Percentiles rank a stretch among this genome's conserved stretches.
Conservation (phyloP, 1,139 yeast genomes). For the Hyphopichia burtonii region DNA sequence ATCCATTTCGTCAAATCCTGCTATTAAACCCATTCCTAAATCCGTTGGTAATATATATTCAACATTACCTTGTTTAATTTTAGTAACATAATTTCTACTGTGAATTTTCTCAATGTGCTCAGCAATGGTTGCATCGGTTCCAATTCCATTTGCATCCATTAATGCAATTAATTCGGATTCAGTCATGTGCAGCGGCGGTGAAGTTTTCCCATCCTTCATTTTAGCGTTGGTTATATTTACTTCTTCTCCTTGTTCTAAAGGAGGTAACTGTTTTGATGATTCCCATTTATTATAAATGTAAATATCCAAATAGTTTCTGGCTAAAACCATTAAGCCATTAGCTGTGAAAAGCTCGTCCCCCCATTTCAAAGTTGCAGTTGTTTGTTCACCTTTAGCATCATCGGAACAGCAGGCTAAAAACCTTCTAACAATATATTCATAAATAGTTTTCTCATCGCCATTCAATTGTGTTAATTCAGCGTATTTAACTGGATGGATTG, state of each 20-base stretch:
- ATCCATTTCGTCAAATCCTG: constrained; percentile 81
- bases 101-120: constrained; percentile 88
- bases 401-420: constrained; percentile 90
- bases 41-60: constrained; percentile 69
- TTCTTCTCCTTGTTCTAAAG: constrained; percentile 54
- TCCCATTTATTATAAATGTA: constrained; percentile 83
- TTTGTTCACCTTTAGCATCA: constrained; percentile 79
- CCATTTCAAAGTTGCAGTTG: constrained; percentile 70
- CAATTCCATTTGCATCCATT: constrained; percentile 97
- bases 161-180: constrained; percentile 89
- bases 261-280: constrained; percentile 64
- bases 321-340: constrained; percentile 69
- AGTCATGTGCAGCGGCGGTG: constrained; percentile 80
- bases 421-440: constrained; percentile 82
- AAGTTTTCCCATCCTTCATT: constrained; percentile 71
- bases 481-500: constrained; percentile 84
- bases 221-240: constrained; percentile 55
- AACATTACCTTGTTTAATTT: constrained; percentile 34
- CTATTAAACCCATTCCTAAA: constrained; percentile 84
- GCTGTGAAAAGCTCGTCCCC: constrained; percentile 70
- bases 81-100: constrained; percentile 63
- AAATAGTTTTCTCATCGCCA: constrained; percentile 65
- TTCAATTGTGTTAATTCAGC: constrained; percentile 34
- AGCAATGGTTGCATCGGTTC: constrained; percentile 99
- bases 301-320: constrained; percentile 75